These are phyloP conservation scores for Hawksworthiomyces lignivorus DNA, from an alignment of 2,329 filamentous ascomycete species.

Conservation along the genomic window DNA sequence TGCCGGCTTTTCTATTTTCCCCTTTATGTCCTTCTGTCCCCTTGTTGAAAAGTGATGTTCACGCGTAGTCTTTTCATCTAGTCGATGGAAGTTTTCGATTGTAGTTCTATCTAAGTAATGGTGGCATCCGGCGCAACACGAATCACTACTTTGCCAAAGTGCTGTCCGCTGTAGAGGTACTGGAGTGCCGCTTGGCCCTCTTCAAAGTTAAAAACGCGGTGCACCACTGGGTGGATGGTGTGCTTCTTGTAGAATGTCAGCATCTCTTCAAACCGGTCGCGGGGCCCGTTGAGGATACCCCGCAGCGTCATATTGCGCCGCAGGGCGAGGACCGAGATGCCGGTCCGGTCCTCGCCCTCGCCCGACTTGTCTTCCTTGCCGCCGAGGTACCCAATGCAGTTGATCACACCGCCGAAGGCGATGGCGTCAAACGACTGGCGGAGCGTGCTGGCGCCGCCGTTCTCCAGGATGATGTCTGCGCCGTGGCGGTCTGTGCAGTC, in stretches of 20 bases:
- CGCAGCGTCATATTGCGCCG: slow-evolving; percentile 39
- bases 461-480: slow-evolving; percentile 49
- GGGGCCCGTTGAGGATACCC: slow-evolving; percentile 55
- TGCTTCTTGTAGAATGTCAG: slow-evolving; percentile 32
- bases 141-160: slow-evolving; percentile 48
- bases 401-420: slow-evolving; percentile 47
- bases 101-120: neutral
- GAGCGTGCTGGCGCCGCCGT: slow-evolving; percentile 44
- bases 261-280: slow-evolving; percentile 47
- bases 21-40: neutral
- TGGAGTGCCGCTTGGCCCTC: slow-evolving; percentile 36
- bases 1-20: slow-evolving; percentile 49
- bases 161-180: slow-evolving; percentile 41
- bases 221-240: slow-evolving; percentile 33
- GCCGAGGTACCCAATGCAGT: slow-evolving; percentile 40
- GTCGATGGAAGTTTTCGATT: neutral
- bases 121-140: slow-evolving; percentile 18
- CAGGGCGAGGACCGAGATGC: slow-evolving; percentile 51
- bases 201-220: slow-evolving; percentile 34
- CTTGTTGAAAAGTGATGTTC: too few relatives aligned
- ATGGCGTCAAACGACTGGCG: slow-evolving; percentile 44
- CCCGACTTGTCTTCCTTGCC: slow-evolving; percentile 46
- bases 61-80: too few relatives aligned
- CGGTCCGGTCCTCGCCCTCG: slow-evolving; percentile 37
- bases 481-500: slow-evolving; percentile 35